These are phyloP conservation scores for Lobulomyces angularis DNA, from an alignment of 192 early-diverging fungal genomes.

Conservation along the genomic window DNA sequence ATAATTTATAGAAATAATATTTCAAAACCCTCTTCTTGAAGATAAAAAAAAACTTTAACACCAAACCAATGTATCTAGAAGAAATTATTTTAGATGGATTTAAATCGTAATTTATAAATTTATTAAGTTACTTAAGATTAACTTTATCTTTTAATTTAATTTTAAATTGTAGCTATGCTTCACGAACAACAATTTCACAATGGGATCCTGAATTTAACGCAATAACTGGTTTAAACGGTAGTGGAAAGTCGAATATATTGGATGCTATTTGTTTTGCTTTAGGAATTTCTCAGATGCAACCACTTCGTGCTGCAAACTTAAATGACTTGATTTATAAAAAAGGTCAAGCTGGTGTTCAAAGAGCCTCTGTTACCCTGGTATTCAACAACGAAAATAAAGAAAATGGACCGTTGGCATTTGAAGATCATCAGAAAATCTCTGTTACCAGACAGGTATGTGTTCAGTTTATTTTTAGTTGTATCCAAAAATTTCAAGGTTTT, in stretches of 20 bases:
- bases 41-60: no score
- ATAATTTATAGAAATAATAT: no score
- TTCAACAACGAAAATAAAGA: slow-evolving; percentile 85
- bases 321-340: slow-evolving; percentile 97
- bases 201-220: slow-evolving; percentile 98
- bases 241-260: slow-evolving; percentile 95
- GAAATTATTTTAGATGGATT: slow-evolving; percentile 97
- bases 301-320: slow-evolving; percentile 81
- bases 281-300: slow-evolving; percentile 88
- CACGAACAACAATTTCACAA: slow-evolving; percentile 86
- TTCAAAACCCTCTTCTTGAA: no score
- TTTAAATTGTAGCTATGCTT: no score
- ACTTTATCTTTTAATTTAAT: no score
- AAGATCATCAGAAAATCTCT: slow-evolving; percentile 70
- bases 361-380: slow-evolving; percentile 92
- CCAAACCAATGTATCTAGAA: slow-evolving; percentile 73
- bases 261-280: slow-evolving; percentile 98
- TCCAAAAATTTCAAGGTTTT: slow-evolving; percentile 1
- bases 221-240: slow-evolving; percentile 95
- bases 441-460: slow-evolving; percentile 85
- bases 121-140: no score
- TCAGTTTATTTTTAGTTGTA: slow-evolving; percentile 1
- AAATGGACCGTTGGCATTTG: slow-evolving; percentile 78
- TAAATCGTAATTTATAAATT: no score
- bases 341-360: slow-evolving; percentile 96